Conservation (phyloP, 345 rosid genomes). For the Zanthoxylum bungeanum region DNA sequence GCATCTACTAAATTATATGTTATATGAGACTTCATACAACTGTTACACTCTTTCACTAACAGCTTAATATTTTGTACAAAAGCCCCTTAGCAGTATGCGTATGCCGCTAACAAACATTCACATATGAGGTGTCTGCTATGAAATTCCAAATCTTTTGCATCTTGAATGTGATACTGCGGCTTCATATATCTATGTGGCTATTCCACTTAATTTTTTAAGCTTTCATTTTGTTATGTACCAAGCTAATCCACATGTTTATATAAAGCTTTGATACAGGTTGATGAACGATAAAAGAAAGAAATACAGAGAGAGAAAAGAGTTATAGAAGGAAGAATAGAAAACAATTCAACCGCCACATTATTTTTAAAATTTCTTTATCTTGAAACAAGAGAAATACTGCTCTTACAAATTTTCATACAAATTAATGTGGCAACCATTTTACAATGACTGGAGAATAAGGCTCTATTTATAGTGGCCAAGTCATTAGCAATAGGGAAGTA, state of each 20-base stretch:
- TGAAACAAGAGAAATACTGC: neutral
- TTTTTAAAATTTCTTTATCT: neutral
- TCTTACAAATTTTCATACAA: neutral
- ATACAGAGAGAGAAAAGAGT: neutral
- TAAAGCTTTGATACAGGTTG: neutral
- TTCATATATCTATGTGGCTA: neutral
- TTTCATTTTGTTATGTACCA: neutral
- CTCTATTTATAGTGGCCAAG: neutral
- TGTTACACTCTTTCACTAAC: neutral
- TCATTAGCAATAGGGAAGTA: neutral
- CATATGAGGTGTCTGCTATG: neutral
- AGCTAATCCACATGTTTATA: neutral
- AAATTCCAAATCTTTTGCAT: neutral
- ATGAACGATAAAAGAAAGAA: neutral
- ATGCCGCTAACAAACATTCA: neutral
- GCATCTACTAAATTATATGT: neutral
- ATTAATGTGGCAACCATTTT: too few species aligned
- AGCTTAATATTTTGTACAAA: constrained; percentile 1
- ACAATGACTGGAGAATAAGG: neutral
- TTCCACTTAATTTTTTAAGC: neutral
- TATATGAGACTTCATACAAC: neutral
- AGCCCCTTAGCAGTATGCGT: neutral
- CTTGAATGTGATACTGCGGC: neutral
- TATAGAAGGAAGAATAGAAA: neutral
- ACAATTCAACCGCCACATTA: neutral